phyloP scores from a whole-genome alignment of 768 basidiomycete genomes.

The Boletus vermiculosoides region DNA sequence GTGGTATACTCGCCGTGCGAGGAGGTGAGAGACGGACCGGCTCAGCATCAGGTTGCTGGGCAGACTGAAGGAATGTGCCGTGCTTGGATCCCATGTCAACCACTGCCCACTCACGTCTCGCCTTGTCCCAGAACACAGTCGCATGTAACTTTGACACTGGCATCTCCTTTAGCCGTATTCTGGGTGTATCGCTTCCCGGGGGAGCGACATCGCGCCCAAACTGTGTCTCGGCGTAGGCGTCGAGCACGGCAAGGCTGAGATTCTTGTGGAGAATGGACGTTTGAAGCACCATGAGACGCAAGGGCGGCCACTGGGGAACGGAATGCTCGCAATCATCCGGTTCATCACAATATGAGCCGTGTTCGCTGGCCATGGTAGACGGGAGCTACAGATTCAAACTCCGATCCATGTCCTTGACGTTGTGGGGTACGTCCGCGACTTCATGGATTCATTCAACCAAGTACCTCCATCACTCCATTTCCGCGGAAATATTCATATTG shows the following conservation, averaged over 20 bases:
- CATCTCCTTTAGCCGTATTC: slow-evolving; percentile 80
- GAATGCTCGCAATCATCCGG: slow-evolving; percentile 47
- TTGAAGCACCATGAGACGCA: slow-evolving; percentile 40
- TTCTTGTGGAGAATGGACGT: slow-evolving; percentile 49
- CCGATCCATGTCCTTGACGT: slow-evolving; percentile 11
- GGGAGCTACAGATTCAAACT: slow-evolving; percentile 18
- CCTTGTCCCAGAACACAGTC: slow-evolving; percentile 67
- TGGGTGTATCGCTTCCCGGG: slow-evolving; percentile 50
- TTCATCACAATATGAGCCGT: slow-evolving; percentile 34
- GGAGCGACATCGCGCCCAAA: slow-evolving; percentile 69
- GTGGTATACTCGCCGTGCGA: slow-evolving; percentile 67
- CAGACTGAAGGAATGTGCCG: slow-evolving; percentile 62
- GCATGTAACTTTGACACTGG: slow-evolving; percentile 80
- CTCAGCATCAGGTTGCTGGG: slow-evolving; percentile 15
- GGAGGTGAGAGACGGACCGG: slow-evolving; percentile 61
- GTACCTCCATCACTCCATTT: slow-evolving; percentile 20
- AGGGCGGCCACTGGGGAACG: slow-evolving; percentile 42
- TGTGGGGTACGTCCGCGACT: neutral
- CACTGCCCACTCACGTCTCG: slow-evolving; percentile 60
- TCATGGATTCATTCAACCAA: slow-evolving; percentile 52
- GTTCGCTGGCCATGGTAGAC: slow-evolving; percentile 17
- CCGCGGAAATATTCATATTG: neutral
- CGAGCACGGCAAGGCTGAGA: slow-evolving; percentile 57
- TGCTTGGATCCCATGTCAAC: slow-evolving; percentile 88
- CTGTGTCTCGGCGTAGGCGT: slow-evolving; percentile 63